These are phyloP conservation scores for Hordeum pubiflorum DNA, from an alignment of 202 grass and related monocot genomes.

Conservation along the genomic window DNA sequence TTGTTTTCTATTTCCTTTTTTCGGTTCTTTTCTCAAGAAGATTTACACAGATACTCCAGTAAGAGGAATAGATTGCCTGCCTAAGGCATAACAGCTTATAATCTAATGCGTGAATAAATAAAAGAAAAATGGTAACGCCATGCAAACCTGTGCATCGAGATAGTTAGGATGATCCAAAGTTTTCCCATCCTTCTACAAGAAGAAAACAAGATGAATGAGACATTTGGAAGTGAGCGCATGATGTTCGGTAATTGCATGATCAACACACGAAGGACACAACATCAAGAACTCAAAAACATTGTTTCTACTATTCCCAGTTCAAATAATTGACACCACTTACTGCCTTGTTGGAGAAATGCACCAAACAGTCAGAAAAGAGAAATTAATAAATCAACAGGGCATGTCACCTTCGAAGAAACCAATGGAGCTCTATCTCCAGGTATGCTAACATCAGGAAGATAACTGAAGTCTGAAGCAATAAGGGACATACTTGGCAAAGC, in stretches of 20 bases:
- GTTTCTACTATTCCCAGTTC: background rate
- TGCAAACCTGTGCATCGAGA: conserved; percentile 83
- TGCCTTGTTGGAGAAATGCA: background rate
- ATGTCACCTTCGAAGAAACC: conserved; percentile 74
- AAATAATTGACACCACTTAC: background rate
- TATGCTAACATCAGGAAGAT: conserved; percentile 94
- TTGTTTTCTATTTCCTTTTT: background rate
- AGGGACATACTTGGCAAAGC: conserved; percentile 89
- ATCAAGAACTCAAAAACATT: background rate
- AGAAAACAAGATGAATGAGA: conserved; percentile 27
- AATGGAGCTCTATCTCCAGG: conserved; percentile 87
- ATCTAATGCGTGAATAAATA: background rate
- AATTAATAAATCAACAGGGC: background rate
- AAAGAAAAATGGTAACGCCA: background rate
- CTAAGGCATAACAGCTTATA: background rate
- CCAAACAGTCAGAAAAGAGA: conserved; percentile 1
- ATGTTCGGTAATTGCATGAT: background rate
- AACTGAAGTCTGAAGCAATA: conserved; percentile 94
- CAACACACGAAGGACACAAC: background rate
- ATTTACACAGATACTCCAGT: background rate
- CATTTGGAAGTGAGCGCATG: background rate
- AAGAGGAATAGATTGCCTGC: background rate
- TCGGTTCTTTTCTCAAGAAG: background rate
- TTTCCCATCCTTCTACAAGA: conserved; percentile 73
- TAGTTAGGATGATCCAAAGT: conserved; percentile 68